These are phyloP conservation scores for Megacollybia marginata DNA, from an alignment of 768 basidiomycete species.

Conservation along the genomic window DNA sequence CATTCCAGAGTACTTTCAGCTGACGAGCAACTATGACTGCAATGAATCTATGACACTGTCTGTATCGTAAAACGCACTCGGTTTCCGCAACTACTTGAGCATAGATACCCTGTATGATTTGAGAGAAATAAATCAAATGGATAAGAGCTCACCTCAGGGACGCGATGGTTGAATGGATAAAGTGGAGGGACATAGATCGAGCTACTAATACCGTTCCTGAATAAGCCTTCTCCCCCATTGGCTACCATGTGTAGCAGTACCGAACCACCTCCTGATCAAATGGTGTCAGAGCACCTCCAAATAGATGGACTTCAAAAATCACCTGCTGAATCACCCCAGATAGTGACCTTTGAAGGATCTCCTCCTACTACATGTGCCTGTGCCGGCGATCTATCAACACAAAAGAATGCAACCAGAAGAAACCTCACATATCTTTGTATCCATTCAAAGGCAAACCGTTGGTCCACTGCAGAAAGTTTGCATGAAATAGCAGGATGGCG, in stretches of 20 bases:
- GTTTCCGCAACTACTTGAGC: conserved; percentile 5
- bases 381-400: background rate
- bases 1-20: background rate
- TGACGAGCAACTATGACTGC: background rate
- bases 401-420: background rate
- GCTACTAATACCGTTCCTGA: conserved; percentile 17
- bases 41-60: background rate
- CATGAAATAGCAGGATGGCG: background rate
- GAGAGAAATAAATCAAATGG: too few relatives aligned
- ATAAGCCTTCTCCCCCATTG: conserved; percentile 21
- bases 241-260: conserved; percentile 25
- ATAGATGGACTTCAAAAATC: too few relatives aligned
- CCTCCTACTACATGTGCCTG: conserved; percentile 35
- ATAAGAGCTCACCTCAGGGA: conserved; percentile 7
- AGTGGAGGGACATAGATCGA: conserved; percentile 19
- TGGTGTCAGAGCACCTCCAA: too few relatives aligned
- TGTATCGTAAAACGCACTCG: conserved; percentile 5
- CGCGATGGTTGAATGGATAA: conserved; percentile 19
- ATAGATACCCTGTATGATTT: background rate
- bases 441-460: conserved; percentile 11
- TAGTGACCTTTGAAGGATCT: conserved; percentile 22
- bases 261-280: conserved; percentile 14
- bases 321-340: conserved; percentile 12
- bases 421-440: conserved; percentile 7
- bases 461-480: conserved; percentile 8